These are phyloP conservation scores for Cyberlindnera petersonii DNA, from an alignment of 805 yeast species.

Conservation along the genomic window DNA sequence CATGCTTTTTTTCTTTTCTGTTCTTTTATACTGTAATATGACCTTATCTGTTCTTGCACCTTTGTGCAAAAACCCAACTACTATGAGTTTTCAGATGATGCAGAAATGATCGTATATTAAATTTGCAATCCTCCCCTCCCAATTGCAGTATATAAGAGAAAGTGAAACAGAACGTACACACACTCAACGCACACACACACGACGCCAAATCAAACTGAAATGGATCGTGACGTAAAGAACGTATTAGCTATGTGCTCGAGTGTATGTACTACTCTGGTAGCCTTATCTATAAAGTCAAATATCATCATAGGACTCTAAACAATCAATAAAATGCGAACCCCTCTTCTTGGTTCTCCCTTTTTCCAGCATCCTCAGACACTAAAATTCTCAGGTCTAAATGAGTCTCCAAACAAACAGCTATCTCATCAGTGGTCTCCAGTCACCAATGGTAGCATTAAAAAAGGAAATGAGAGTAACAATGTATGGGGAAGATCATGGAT, in stretches of 20 bases:
- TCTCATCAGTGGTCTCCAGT: slow-evolving; percentile 6
- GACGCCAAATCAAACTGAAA: slow-evolving; percentile 5
- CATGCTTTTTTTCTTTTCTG: too few relatives aligned
- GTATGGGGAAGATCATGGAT: neutral
- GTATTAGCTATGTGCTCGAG: neutral
- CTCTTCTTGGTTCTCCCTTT: too few relatives aligned
- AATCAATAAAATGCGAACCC: slow-evolving; percentile 7
- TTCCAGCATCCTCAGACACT: neutral
- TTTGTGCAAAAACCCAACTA: too few relatives aligned
- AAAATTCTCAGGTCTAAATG: neutral
- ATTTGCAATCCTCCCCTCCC: too few relatives aligned
- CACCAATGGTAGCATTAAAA: slow-evolving; percentile 6
- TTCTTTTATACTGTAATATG: too few relatives aligned
- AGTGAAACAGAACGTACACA: slow-evolving; percentile 4
- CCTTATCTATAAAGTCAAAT: slow-evolving; percentile 3
- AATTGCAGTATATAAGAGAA: too few relatives aligned
- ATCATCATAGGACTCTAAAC: slow-evolving; percentile 8
- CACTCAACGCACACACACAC: slow-evolving; percentile 2
- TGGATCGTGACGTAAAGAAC: slow-evolving; percentile 6
- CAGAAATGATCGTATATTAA: neutral
- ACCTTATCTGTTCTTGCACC: too few relatives aligned
- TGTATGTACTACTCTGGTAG: slow-evolving; percentile 10
- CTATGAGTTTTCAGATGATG: too few relatives aligned
- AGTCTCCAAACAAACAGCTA: neutral
- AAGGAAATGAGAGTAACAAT: neutral